These are phyloP conservation scores for Ceratobasidium sp. DNA, from an alignment of 1,284 basidiomycete species.

Conservation along the genomic window DNA sequence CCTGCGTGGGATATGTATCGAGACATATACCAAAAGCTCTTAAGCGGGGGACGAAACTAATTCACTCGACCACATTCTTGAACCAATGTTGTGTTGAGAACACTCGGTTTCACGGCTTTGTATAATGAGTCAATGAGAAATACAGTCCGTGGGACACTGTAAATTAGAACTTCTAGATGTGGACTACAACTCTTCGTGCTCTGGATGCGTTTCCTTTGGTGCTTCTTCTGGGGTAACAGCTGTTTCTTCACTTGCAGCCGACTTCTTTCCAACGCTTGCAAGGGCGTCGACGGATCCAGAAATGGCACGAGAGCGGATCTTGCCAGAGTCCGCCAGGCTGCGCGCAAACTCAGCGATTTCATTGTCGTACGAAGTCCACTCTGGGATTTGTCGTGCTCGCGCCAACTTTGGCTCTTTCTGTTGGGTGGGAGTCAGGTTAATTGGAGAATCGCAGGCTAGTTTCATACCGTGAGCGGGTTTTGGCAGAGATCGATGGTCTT, in stretches of 20 bases:
- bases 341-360: conserved; percentile 79
- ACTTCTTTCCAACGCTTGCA: conserved; percentile 50
- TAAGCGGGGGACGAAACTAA: no score
- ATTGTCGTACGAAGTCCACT: conserved; percentile 92
- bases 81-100: no score
- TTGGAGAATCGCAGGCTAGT: conserved; percentile 45
- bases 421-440: conserved; percentile 48
- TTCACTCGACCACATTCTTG: no score
- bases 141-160: no score
- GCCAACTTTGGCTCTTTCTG: conserved; percentile 96
- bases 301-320: conserved; percentile 67
- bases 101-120: no score
- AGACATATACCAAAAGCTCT: no score
- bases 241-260: neutral
- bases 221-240: neutral
- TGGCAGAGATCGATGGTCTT: conserved; percentile 94
- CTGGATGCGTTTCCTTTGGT: neutral
- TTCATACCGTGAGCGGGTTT: conserved; percentile 76
- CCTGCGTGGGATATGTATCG: no score
- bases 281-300: conserved; percentile 76
- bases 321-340: conserved; percentile 67
- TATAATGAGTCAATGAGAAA: no score
- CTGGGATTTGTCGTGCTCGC: conserved; percentile 92
- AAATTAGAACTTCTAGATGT: neutral
- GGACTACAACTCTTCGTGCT: conserved; percentile 23